phyloP scores from a whole-genome alignment of 129 eudicot species.

The Artemisia annua region DNA sequence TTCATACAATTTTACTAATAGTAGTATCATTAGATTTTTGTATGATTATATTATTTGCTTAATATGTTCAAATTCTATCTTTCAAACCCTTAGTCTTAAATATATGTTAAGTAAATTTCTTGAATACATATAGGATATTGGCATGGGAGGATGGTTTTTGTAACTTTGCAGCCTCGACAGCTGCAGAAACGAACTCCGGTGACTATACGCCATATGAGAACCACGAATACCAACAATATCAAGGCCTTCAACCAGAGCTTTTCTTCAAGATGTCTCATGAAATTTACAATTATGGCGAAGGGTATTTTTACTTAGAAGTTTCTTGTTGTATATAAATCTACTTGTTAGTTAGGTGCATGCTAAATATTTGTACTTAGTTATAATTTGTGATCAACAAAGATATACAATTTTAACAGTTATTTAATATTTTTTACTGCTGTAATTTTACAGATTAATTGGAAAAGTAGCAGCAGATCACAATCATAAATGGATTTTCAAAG shows the following conservation, averaged over 20 bases:
- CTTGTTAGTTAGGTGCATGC: not conserved
- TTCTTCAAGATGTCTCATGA: slow-evolving; percentile 99
- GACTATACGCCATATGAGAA: slow-evolving; percentile 47
- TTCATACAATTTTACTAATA: not conserved
- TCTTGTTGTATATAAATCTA: not conserved
- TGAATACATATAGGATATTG: slow-evolving; percentile 66
- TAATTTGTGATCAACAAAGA: not conserved
- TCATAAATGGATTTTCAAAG: slow-evolving; percentile 96
- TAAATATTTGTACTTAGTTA: not conserved
- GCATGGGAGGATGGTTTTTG: slow-evolving; percentile 99
- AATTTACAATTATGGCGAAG: slow-evolving; percentile 98
- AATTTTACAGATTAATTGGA: slow-evolving; percentile 78
- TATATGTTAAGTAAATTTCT: not conserved
- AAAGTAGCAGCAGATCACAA: slow-evolving; percentile 98
- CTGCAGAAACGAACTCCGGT: slow-evolving; percentile 55
- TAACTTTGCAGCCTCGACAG: slow-evolving; percentile 82
- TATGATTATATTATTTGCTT: not conserved
- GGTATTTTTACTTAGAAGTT: slow-evolving; percentile 44
- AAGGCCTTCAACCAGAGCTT: slow-evolving; percentile 92
- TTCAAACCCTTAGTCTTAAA: not conserved
- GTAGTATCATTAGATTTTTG: not conserved
- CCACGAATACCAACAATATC: slow-evolving; percentile 57
- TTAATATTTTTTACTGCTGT: not conserved
- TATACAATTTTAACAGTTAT: not conserved
- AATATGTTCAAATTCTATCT: not conserved